Conservation (phyloP, 306 rosid species). For the Dryas octopetala region DNA sequence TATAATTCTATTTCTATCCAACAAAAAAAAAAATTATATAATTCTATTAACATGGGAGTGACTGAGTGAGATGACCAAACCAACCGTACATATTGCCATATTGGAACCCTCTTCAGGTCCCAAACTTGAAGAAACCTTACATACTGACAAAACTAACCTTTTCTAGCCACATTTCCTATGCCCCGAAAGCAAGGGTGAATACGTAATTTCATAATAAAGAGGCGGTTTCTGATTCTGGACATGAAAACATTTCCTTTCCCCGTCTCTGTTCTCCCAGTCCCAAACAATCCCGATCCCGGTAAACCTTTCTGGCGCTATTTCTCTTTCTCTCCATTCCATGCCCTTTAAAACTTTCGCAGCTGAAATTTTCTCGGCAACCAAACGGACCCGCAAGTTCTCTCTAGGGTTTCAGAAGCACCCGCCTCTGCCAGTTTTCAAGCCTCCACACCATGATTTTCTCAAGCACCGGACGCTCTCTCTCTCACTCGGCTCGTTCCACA, state of each 20-base stretch:
- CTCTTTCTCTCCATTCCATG: background rate
- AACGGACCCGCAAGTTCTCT: background rate
- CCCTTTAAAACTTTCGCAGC: background rate
- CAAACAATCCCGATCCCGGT: background rate
- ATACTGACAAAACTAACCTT: background rate
- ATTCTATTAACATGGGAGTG: background rate
- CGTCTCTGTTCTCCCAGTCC: background rate
- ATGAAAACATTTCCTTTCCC: background rate
- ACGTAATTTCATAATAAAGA: background rate
- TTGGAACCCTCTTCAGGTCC: background rate
- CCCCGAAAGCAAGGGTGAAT: background rate
- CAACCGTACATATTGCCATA: no score
- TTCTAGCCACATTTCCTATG: rapidly evolving
- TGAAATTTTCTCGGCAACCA: slow-evolving; percentile 2
- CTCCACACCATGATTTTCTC: slow-evolving; percentile 29
- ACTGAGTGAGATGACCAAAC: background rate
- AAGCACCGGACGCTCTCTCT: slow-evolving; percentile 31
- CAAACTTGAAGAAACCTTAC: background rate
- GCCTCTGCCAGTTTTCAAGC: background rate
- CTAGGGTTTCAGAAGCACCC: background rate
- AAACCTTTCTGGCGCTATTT: background rate
- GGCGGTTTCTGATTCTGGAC: background rate
- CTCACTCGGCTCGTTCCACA: slow-evolving; percentile 27
- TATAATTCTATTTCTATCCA: no score
- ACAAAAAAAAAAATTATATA: background rate